These are phyloP conservation scores for Tagetes patula DNA, from an alignment of 129 eudicot genomes.

Conservation along the genomic window DNA sequence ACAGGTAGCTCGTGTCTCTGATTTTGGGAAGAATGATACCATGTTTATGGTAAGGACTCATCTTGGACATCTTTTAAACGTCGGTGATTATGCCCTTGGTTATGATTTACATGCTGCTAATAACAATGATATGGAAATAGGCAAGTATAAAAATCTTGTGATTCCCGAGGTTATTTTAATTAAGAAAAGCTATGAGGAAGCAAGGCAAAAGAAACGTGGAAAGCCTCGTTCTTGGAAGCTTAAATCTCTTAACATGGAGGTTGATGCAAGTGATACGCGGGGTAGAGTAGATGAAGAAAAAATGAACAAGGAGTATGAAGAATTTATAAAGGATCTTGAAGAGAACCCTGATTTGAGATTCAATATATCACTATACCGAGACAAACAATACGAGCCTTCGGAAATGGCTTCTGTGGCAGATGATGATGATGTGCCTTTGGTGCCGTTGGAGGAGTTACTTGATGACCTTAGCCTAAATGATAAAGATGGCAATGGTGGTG, in stretches of 20 bases:
- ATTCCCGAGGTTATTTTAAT: conserved; percentile 16
- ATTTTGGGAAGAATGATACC: conserved; percentile 20
- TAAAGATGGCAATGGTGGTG: not conserved
- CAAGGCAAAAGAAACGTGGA: conserved; percentile 17
- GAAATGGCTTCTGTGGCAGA: conserved; percentile 11
- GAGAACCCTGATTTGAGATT: conserved; percentile 20
- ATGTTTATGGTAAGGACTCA: conserved; percentile 18
- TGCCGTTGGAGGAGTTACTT: conserved; percentile 13
- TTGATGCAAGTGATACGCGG: conserved; percentile 11
- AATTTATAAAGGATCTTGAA: conserved; percentile 3
- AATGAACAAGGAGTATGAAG: conserved; percentile 13
- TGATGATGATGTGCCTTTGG: conserved; percentile 10
- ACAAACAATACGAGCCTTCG: not conserved
- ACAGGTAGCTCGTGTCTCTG: conserved; percentile 19
- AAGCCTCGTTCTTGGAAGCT: conserved; percentile 20
- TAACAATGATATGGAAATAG: conserved; percentile 5
- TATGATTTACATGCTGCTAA: conserved; percentile 19
- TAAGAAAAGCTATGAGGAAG: conserved; percentile 16
- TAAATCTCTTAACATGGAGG: not conserved
- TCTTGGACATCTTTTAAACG: conserved; percentile 10
- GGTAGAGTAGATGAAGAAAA: conserved; percentile 19
- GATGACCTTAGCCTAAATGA: conserved; percentile 7
- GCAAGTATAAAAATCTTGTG: conserved; percentile 14
- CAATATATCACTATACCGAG: not conserved
- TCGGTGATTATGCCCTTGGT: conserved; percentile 17